Conservation (phyloP, 2,329 filamentous ascomycete species). For the Penicillium sp. region DNA sequence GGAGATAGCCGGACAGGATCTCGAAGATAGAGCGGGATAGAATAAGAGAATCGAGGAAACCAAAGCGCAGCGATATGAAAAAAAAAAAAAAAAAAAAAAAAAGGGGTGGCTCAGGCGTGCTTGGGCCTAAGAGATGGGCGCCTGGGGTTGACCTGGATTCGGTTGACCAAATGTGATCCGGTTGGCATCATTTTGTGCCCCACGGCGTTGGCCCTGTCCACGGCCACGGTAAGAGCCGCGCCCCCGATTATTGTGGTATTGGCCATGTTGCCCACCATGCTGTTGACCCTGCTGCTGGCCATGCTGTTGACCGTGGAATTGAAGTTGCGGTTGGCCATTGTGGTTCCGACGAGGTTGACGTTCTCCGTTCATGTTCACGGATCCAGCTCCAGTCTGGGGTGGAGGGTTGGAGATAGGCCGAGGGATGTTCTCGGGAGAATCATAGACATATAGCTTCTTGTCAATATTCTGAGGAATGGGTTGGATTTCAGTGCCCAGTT, state of each 20-base stretch:
- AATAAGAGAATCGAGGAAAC: not conserved
- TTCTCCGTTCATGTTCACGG: constrained; percentile 28
- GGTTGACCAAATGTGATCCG: constrained; percentile 27
- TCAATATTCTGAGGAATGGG: constrained; percentile 94
- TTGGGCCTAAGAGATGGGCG: constrained; percentile 29
- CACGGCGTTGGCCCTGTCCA: constrained; percentile 44
- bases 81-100: too few relatives aligned
- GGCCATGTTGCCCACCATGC: constrained; percentile 19
- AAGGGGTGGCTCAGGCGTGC: too few relatives aligned
- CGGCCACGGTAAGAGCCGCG: constrained; percentile 45
- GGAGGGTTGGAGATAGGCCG: constrained; percentile 66
- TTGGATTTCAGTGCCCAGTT: constrained; percentile 94
- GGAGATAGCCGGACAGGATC: constrained; percentile 2
- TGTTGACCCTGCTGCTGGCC: not conserved
- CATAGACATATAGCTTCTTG: constrained; percentile 97
- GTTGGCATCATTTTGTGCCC: constrained; percentile 33
- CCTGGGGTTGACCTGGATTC: constrained; percentile 30
- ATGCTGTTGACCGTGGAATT: constrained; percentile 30
- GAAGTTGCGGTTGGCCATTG: constrained; percentile 16
- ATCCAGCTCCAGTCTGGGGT: constrained; percentile 22
- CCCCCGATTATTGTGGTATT: constrained; percentile 39
- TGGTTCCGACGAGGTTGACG: constrained; percentile 34
- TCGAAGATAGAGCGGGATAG: not conserved
- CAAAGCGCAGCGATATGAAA: not conserved
- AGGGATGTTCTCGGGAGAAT: constrained; percentile 91